Evolutionary conservation across 2,329 filamentous ascomycete species (phyloP), one percentile per base, ranked within the genome.

Genomic region (Aaosphaeria arxii): DNA sequence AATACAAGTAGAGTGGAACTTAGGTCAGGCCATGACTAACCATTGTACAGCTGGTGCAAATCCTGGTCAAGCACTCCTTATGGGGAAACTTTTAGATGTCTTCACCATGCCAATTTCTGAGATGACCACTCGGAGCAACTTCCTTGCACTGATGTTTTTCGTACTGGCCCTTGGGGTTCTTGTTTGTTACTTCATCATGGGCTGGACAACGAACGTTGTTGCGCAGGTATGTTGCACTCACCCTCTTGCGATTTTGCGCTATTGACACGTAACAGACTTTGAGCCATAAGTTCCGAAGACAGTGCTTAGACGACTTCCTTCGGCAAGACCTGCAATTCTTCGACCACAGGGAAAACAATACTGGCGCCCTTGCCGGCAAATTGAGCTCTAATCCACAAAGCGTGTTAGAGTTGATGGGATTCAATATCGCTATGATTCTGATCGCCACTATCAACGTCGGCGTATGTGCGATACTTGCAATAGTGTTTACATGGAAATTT

Each of bases 241-340:
- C 17, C 44, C 96, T 77, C 80, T 89, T 33, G 79, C 85, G 30
- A 90, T 96, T 77, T 82, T 96, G 43, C 17, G 17, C 17, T 24
- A 24, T 24, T 24, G 17, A 24, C 17, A 24, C 17, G 17, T 24
- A 24, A 24, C 17, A 9, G n/a, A 36, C 7, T 9, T 9, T 36
- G 9, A 36, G 33, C n/a, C 33, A 36, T 3, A 9, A 28, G 9
- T 40, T 11, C 17, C 39, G 39, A 9, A 7, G 17, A 7, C 11
- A 40, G 7, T 40, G 24, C 39, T 40, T 40, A 9, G 6, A 31
- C 28, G 24, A 9, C 41, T 30, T 43, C 3, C 29, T 43, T 7
- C 11, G 24, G 7, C 39, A 40, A 24, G 39, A 40, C 39, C 9
- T 40, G 9, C 9, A 17, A 40, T 40, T 40, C 39, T 40, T 40